These are phyloP conservation scores for Zhuliangozyma parablackwelliae DNA, from an alignment of 1,139 yeast species.

Conservation along the genomic window DNA sequence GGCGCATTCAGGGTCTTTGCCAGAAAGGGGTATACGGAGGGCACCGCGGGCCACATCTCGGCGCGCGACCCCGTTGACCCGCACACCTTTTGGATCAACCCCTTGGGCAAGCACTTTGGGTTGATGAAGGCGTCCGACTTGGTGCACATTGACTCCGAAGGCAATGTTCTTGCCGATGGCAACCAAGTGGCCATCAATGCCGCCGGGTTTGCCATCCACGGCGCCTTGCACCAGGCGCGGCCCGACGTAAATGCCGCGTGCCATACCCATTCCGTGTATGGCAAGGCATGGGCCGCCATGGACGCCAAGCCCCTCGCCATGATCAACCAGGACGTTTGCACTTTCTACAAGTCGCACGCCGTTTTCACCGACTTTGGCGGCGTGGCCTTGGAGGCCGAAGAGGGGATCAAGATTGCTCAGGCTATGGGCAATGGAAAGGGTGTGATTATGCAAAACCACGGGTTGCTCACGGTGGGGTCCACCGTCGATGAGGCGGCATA, in stretches of 20 bases:
- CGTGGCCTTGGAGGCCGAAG: slow-evolving; percentile 70
- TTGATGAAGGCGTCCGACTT: slow-evolving; percentile 66
- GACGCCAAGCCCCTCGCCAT: slow-evolving; percentile 71
- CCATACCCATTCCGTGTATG: slow-evolving; percentile 71
- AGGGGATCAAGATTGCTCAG: slow-evolving; percentile 63
- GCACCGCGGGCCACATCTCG: slow-evolving; percentile 78
- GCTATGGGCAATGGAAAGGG: slow-evolving; percentile 63
- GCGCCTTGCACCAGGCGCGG: slow-evolving; percentile 70
- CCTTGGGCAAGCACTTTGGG: slow-evolving; percentile 68
- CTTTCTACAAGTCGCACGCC: slow-evolving; percentile 60
- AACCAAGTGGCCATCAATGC: slow-evolving; percentile 64
- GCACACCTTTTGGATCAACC: slow-evolving; percentile 73
- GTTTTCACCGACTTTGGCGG: slow-evolving; percentile 75
- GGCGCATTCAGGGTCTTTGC: slow-evolving; percentile 78
- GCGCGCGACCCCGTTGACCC: slow-evolving; percentile 73
- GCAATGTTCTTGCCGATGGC: slow-evolving; percentile 64
- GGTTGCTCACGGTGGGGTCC: slow-evolving; percentile 68
- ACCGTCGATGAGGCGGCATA: slow-evolving; percentile 85
- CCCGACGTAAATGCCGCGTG: slow-evolving; percentile 82
- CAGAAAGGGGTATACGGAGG: slow-evolving; percentile 69
- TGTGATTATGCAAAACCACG: slow-evolving; percentile 72
- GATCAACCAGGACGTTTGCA: slow-evolving; percentile 76
- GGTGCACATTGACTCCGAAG: slow-evolving; percentile 72
- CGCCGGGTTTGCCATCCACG: slow-evolving; percentile 79
- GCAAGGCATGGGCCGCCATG: slow-evolving; percentile 71